Evolutionary conservation across 768 basidiomycete genomes (phyloP), one percentile per base, ranked within the genome.

Genomic region (Trametes gibbosa): DNA sequence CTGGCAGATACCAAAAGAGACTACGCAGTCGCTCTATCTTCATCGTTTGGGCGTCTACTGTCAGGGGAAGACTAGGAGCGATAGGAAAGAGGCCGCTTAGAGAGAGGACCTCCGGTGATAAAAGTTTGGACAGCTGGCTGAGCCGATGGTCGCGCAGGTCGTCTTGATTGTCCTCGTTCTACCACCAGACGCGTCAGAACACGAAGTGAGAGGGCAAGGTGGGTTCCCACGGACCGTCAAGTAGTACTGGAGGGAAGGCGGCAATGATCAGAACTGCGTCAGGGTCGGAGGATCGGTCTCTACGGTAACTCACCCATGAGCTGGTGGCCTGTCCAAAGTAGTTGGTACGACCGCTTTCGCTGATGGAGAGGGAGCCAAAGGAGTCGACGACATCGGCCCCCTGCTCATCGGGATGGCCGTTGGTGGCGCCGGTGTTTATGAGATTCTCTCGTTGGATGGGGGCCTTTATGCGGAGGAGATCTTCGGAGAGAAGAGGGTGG

Each of bases 361-460:
- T 86, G 64, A 92, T 87, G 12, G 85, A 84, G n/a, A 92, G 74
- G 0, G 89, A 87, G 19, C 90, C 90, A 69, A 90, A 90, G 10
- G 90, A 88, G 69, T 90, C 88, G 5, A 90, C 82, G 45, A 90
- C 78, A 65, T 91, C 89, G 8, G 81, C 81, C 55, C 82, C 85
- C 62, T 87, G 86, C 66, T 88, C 86, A 58, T 87, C 87, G 46
- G 79, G 13, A 16, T 48, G 64, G 12, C 74, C 65, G 23, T 67
- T 70, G 41, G 67, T 61, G 79, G 77, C 48, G 68, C 67, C 29
- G 42, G 79, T 81, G 53, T 81, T 75, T 42, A 72, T 73, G 14
- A 69, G 61, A 13, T 65, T 65, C 61, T 91, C 89, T 39, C 89
- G 75, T 62, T 92, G 88, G 1, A 91, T 71, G 4, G 90, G 90